Evolutionary conservation across 352 stramenopile genomes (phyloP), one percentile per base, ranked within the genome.

Genomic region (Phytophthora citricola): DNA sequence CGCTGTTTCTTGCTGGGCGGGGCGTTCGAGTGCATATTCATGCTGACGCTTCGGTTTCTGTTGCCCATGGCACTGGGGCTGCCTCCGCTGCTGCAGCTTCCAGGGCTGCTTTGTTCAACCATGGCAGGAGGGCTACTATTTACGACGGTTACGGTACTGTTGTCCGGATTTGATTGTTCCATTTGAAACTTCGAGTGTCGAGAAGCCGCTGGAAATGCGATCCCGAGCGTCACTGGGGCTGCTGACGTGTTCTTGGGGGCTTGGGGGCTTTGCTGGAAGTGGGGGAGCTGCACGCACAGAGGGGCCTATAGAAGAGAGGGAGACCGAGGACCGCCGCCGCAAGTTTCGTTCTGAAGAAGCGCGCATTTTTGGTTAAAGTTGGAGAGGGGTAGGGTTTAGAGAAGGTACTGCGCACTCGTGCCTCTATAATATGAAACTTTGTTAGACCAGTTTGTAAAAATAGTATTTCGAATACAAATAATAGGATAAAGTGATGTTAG

Each of bases 1-100:
- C 86, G 81, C 54, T 94, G 86, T 69, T 94, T 94, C 71, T 94
- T 94, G 56, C 67, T 78, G 6, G 86, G 86, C 14, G 86, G 86
- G 39, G 81, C 62, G 51, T 78, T 85, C 24, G 79, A 72, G 5
- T 72, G 76, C 61, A 66, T 55, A 48, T 83, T 92, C 79, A 92
- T 89, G 44, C 85, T 93, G 5, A 90, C 73, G 36, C 83, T 92
- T 10, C 85, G 81, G 47, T 90, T 77, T 8, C 85, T 69, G 36
- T 76, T 71, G 44, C 78, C 78, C 17, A 63, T 58, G 6, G 53
- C 44, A 22, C 51, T 66, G 11, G 62, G 55, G 46, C 54, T 75
- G 31, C 64, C 63, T 38, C 39, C 39, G 29, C 60, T 66, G 63
- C 47, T 69, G 5, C 34, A 31, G 39, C 48, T 71, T 15, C 20